phyloP scores from a whole-genome alignment of 495 filamentous ascomycete species.

The Annulohypoxylon bovei region DNA sequence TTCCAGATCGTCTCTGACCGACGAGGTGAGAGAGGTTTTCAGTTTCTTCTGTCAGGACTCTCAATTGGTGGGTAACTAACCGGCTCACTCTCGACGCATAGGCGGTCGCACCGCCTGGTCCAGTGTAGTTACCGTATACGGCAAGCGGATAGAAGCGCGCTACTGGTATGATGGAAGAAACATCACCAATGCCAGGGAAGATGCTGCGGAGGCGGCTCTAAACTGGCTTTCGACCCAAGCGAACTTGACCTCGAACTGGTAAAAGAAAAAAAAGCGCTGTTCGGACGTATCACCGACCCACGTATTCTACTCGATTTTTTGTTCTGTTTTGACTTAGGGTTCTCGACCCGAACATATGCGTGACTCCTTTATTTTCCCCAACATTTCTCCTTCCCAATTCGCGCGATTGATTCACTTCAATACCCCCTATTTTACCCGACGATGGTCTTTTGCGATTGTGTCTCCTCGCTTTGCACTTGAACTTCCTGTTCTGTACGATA shows the following conservation, averaged over 20 bases:
- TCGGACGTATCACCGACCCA: conserved; percentile 9
- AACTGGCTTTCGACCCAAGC: conserved; percentile 53
- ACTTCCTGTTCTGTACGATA: conserved; percentile 47
- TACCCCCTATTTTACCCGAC: conserved; percentile 35
- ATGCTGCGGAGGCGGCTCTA: conserved; percentile 83
- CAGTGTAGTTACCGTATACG: conserved; percentile 69
- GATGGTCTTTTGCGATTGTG: conserved; percentile 25
- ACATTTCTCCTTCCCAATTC: conserved; percentile 36
- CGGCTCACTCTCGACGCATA: conserved; percentile 45
- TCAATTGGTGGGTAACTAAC: conserved; percentile 14
- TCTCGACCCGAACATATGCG: conserved; percentile 18
- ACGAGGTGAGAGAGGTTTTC: conserved; percentile 66
- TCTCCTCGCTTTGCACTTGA: conserved; percentile 37
- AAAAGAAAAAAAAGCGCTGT: background rate
- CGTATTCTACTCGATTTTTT: conserved; percentile 19
- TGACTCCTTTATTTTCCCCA: conserved; percentile 5
- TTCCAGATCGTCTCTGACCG: conserved; percentile 81
- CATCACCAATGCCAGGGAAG: conserved; percentile 87
- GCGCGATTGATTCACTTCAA: conserved; percentile 34
- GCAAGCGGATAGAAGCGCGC: conserved; percentile 68
- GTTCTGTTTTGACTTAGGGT: conserved; percentile 10
- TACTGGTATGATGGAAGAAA: conserved; percentile 93
- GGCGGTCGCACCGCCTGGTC: conserved; percentile 95
- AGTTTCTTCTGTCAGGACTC: background rate
- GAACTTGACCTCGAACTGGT: conserved; percentile 37